Base-by-base conservation (phyloP, 257 asterid species). In the Lithospermum erythrorhizon region DNA sequence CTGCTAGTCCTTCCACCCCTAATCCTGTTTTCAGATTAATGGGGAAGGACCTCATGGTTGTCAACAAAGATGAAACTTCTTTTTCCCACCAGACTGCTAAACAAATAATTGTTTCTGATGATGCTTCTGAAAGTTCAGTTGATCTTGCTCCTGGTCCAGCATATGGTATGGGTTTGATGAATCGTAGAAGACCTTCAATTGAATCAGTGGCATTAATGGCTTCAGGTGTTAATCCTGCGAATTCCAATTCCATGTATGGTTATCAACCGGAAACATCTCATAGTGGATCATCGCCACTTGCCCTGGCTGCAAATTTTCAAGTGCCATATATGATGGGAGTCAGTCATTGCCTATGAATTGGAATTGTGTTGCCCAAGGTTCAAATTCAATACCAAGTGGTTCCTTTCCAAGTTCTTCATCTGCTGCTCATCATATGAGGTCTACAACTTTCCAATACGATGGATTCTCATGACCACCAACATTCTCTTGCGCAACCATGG, bases 31-130 rank as follows among this genome's bases (percentile, higher is more conserved):
- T 90, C 65, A 77, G 98, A 73, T 79, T 90, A 73, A 90, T 90
- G 98, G 98, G 98, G 16, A 90, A 90, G 78, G 79, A 90, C 81
- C 73, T 90, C 58, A 76, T 86, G 95, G 90, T 90, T 65, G 75
- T 79, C 70, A 87, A 75, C 73, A 85, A 78, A 59, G 95, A 82
- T n/a, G 87, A 80, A 49, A 72, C 66, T 58, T 68, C 71, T 51
- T 54, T 73, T 62, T 55, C 69, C 21, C 75, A 68, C 55, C 73
- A 72, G 32, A 62, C 56, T 17, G 55, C 19, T 62, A 73, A 68
- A 66, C 85, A 87, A 59, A 55, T 79, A 51, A 76, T 76, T 25
- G 68, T 79, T 8, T 75, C 83, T 30, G 82, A 82, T 57, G 94
- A 70, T 74, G 61, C 81, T 2, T 80, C 76, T 9, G 78, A 79